These are phyloP conservation scores for Ogataea glucozyma DNA, from an alignment of 805 yeast species.

Conservation along the genomic window DNA sequence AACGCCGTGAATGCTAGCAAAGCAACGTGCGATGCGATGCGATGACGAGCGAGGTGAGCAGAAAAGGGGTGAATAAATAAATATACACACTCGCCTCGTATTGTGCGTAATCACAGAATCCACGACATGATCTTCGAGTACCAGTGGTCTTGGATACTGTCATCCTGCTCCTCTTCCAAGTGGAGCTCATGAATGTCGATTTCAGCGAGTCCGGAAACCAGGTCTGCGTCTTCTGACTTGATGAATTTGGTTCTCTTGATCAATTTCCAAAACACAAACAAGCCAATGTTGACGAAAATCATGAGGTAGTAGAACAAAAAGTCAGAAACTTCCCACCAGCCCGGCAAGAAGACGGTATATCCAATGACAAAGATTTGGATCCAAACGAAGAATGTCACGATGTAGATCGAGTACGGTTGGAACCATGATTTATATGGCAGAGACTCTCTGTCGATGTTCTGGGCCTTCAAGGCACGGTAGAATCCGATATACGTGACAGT, in stretches of 20 bases:
- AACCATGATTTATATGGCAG: slow-evolving; percentile 46
- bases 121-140: slow-evolving; percentile 13
- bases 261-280: slow-evolving; percentile 40
- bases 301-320: slow-evolving; percentile 46
- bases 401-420: slow-evolving; percentile 40
- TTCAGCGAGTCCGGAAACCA: slow-evolving; percentile 40
- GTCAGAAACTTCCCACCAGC: slow-evolving; percentile 38
- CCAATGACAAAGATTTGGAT: slow-evolving; percentile 38
- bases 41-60: too few relatives aligned
- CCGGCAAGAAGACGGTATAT: slow-evolving; percentile 43
- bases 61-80: too few relatives aligned
- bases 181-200: slow-evolving; percentile 41
- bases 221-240: slow-evolving; percentile 39
- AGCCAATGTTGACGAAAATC: slow-evolving; percentile 41
- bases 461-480: slow-evolving; percentile 42
- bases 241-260: slow-evolving; percentile 39
- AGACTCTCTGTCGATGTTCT: slow-evolving; percentile 39
- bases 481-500: slow-evolving; percentile 43
- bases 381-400: slow-evolving; percentile 31
- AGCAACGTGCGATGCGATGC: too few relatives aligned
- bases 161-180: slow-evolving; percentile 7
- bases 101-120: slow-evolving; percentile 6
- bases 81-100: too few relatives aligned
- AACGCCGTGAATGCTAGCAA: too few relatives aligned
- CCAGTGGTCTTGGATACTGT: slow-evolving; percentile 8